Evolutionary conservation across 1,139 yeast genomes (phyloP).

Genomic region (Debaryomycetaceae sp.): DNA sequence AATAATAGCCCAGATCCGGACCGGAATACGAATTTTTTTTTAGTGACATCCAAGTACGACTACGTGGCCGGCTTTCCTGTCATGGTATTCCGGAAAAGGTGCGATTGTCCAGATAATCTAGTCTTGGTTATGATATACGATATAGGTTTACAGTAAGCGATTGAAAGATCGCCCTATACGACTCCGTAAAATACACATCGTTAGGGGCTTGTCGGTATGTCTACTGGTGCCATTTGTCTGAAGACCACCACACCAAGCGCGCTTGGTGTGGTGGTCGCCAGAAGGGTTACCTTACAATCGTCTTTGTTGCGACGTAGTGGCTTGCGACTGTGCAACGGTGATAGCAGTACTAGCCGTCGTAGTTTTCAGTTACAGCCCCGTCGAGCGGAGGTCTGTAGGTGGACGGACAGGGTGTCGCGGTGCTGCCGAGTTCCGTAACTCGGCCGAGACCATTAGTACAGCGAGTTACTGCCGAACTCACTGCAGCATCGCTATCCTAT

Average conservation of each 20-base stretch:
- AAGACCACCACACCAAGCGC: too few relatives aligned
- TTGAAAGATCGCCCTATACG: not conserved
- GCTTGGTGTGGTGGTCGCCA: too few relatives aligned
- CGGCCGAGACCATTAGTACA: not conserved
- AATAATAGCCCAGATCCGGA: not conserved
- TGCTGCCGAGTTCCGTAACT: not conserved
- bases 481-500: not conserved
- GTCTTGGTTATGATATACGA: not conserved
- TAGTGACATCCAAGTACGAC: not conserved
- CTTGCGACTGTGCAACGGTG: too few relatives aligned
- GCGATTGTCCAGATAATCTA: too few relatives aligned
- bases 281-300: too few relatives aligned
- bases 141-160: not conserved
- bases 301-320: too few relatives aligned
- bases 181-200: not conserved
- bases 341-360: too few relatives aligned
- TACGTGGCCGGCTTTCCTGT: not conserved
- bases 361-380: too few relatives aligned
- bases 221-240: too few relatives aligned
- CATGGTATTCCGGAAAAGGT: not conserved
- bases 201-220: not conserved
- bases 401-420: not conserved
- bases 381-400: too few relatives aligned
- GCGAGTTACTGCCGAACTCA: not conserved
- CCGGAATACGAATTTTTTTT: not conserved